Evolutionary conservation across 345 rosid species (phyloP).

Genomic region (Aurinia saxatilis): DNA sequence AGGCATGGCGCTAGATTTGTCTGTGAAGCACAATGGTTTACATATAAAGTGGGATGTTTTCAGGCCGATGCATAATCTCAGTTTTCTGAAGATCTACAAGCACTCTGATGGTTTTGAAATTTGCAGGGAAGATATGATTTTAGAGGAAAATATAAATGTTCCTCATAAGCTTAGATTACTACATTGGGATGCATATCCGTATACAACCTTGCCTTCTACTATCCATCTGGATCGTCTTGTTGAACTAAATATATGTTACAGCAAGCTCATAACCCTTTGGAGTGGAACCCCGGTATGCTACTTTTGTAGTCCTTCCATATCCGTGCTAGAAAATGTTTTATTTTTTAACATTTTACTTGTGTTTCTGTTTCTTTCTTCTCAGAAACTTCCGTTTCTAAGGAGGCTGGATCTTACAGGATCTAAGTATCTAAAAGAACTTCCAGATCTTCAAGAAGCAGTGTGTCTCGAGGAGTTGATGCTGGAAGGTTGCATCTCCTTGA

Average conservation of each 20-base stretch:
- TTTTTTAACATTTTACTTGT: not conserved
- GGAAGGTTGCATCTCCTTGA: not conserved
- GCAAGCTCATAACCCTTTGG: not conserved
- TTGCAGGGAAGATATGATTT: not conserved
- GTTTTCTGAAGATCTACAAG: not conserved
- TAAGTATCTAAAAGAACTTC: not conserved
- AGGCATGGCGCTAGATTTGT: not conserved
- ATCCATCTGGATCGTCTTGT: not conserved
- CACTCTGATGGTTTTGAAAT: not conserved
- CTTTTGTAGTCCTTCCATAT: no score
- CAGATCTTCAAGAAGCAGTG: no score
- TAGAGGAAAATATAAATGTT: not conserved
- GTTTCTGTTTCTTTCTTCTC: not conserved
- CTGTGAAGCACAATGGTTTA: not conserved
- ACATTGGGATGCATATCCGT: slow-evolving; percentile 15
- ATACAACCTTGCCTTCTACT: not conserved
- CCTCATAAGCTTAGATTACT: no score
- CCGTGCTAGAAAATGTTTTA: not conserved
- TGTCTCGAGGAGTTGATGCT: not conserved
- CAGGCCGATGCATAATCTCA: slow-evolving; percentile 4
- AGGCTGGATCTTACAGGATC: not conserved
- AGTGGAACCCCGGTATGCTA: not conserved
- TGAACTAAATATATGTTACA: not conserved
- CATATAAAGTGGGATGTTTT: not conserved
- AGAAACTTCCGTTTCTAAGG: not conserved